These are phyloP conservation scores for Trametes hirsuta DNA, from an alignment of 1,284 basidiomycete genomes.

Conservation along the genomic window DNA sequence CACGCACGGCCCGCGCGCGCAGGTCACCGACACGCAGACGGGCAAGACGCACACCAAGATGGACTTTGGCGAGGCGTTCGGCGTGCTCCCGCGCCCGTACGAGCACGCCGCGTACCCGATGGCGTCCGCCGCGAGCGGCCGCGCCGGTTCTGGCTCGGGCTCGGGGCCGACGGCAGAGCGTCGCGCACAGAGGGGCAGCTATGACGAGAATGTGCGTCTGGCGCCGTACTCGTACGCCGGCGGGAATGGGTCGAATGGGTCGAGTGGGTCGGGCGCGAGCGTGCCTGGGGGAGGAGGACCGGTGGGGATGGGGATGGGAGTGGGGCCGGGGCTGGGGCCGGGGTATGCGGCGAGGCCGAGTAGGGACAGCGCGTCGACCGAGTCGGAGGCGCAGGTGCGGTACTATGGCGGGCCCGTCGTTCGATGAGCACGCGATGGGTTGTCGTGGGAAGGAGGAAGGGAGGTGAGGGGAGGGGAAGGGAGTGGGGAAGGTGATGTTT, in stretches of 20 bases:
- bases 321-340: background rate
- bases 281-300: background rate
- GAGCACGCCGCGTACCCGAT: constrained; percentile 20
- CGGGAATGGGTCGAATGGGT: background rate
- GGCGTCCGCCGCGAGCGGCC: constrained; percentile 11
- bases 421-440: background rate
- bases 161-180: background rate
- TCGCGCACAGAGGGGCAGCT: constrained; percentile 33
- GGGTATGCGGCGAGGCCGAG: constrained; percentile 1
- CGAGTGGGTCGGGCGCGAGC: background rate
- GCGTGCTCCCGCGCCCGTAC: constrained; percentile 35
- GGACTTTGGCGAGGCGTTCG: constrained; percentile 57
- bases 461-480: background rate
- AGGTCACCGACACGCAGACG: constrained; percentile 26
- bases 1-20: constrained; percentile 43
- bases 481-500: background rate
- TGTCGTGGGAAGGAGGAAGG: background rate
- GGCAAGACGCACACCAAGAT: constrained; percentile 33
- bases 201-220: constrained; percentile 51
- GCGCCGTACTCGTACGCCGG: constrained; percentile 43
- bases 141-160: background rate
- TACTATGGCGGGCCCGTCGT: constrained; percentile 7
- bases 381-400: constrained; percentile 9
- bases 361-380: constrained; percentile 6
- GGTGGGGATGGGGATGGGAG: background rate